Evolutionary conservation across 2,329 filamentous ascomycete genomes (phyloP).

Genomic region (Aspergillus viridinutans): DNA sequence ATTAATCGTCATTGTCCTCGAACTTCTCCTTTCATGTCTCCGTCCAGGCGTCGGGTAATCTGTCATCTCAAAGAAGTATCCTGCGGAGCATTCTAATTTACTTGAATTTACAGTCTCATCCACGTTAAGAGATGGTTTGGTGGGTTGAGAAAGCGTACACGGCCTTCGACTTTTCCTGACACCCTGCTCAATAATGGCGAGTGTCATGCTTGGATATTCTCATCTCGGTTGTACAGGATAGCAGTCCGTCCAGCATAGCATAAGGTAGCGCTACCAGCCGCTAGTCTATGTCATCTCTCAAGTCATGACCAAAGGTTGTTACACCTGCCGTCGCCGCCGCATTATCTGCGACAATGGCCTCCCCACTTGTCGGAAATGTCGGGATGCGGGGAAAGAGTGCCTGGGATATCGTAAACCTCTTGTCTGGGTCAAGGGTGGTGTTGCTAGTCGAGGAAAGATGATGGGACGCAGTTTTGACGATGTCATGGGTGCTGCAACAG

Average conservation of each 20-base stretch:
- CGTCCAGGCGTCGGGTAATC: not conserved
- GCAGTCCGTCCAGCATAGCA: not conserved
- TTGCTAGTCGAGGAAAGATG: constrained; percentile 46
- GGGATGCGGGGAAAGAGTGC: constrained; percentile 41
- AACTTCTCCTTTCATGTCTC: not conserved
- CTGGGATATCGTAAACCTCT: constrained; percentile 41
- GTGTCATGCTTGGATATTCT: constrained; percentile 13
- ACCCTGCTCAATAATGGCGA: constrained; percentile 14
- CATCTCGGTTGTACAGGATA: not conserved
- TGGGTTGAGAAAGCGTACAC: not conserved
- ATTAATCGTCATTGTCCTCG: not conserved
- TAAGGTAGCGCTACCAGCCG: not conserved
- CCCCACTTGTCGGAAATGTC: constrained; percentile 41
- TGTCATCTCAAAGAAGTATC: not conserved
- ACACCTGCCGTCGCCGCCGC: constrained; percentile 43
- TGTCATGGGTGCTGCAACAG: constrained; percentile 11
- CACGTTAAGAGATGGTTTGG: not conserved
- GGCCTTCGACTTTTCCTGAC: constrained; percentile 4
- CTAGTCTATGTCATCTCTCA: not conserved
- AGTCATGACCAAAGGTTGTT: constrained; percentile 40
- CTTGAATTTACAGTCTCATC: not conserved
- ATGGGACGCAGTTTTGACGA: constrained; percentile 51
- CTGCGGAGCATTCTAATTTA: not conserved
- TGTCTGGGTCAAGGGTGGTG: constrained; percentile 41
- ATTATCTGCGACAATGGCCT: constrained; percentile 42